A percentile compares a stretch with the other conserved stretches of the same genome.
Conservation (phyloP, 2,329 filamentous ascomycete genomes). For the Epichloe amarillans region DNA sequence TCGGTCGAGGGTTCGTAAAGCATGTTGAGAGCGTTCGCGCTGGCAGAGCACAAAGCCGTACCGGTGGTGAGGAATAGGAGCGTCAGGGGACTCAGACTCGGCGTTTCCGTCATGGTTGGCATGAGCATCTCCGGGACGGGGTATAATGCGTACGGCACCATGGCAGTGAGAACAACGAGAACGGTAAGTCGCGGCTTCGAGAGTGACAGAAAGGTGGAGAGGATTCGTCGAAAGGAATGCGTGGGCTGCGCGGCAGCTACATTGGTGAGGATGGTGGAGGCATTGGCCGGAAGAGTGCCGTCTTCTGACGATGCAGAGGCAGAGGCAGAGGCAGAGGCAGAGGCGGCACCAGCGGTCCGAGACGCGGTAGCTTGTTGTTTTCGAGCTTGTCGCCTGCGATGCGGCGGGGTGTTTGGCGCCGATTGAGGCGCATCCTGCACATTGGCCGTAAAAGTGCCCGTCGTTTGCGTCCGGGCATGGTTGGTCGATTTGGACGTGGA, state of each 20-base stretch:
- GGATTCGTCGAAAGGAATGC: constrained; percentile 45
- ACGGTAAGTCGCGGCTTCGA: constrained; percentile 92
- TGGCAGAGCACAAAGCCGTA: constrained; percentile 77
- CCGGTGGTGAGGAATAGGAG: constrained; percentile 84
- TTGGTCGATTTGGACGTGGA: constrained; percentile 10
- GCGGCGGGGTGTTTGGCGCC: constrained; percentile 17
- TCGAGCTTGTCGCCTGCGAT: constrained; percentile 21
- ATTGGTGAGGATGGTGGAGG: constrained; percentile 42
- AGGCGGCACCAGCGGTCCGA: background rate
- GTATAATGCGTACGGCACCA: constrained; percentile 83
- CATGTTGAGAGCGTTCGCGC: constrained; percentile 95
- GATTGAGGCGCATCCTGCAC: constrained; percentile 11
- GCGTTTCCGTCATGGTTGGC: constrained; percentile 50
- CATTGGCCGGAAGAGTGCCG: constrained; percentile 29
- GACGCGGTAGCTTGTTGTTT: constrained; percentile 12
- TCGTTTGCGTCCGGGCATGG: background rate
- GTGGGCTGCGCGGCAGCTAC: constrained; percentile 35
- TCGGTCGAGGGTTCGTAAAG: constrained; percentile 85
- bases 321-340: background rate
- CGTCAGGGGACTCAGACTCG: constrained; percentile 80
- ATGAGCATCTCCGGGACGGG: constrained; percentile 78
- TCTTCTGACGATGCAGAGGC: constrained; percentile 7
- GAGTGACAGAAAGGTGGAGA: constrained; percentile 76
- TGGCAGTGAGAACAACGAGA: constrained; percentile 81
- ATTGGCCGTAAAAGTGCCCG: constrained; percentile 7